Evolutionary conservation across 164 flowering plant species (phyloP).

Genomic region (Magnolia officinalis): DNA sequence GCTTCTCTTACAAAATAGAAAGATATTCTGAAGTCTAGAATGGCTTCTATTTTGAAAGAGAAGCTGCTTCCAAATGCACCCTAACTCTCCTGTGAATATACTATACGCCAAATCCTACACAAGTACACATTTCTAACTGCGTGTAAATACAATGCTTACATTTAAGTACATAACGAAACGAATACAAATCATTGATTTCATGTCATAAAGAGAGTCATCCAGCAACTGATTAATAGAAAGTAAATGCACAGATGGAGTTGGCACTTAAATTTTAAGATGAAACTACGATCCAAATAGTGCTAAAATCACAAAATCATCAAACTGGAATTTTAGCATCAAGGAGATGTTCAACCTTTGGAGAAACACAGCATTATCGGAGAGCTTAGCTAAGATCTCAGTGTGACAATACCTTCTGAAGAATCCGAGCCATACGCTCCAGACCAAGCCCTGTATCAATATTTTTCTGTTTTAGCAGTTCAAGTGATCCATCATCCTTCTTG

Average conservation of each 20-base stretch:
- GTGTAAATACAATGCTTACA: too few relatives aligned
- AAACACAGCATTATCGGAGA: not conserved
- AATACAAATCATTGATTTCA: too few relatives aligned
- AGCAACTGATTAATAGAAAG: not conserved
- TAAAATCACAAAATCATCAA: too few relatives aligned
- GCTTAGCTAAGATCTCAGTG: not conserved
- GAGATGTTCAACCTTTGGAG: not conserved
- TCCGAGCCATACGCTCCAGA: slow-evolving; percentile 87
- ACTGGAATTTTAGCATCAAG: not conserved
- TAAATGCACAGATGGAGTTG: too few relatives aligned
- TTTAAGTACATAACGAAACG: too few relatives aligned
- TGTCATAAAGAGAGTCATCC: not conserved
- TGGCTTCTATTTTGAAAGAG: too few relatives aligned
- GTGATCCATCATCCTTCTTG: slow-evolving; percentile 79
- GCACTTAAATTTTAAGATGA: not conserved
- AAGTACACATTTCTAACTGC: too few relatives aligned
- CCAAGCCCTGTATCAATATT: slow-evolving; percentile 96
- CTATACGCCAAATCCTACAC: too few relatives aligned
- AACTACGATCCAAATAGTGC: not conserved
- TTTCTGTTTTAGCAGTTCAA: slow-evolving; percentile 81
- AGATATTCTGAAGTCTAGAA: too few relatives aligned
- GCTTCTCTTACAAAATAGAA: too few relatives aligned
- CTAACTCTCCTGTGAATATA: too few relatives aligned
- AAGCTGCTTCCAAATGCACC: too few relatives aligned
- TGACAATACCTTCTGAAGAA: slow-evolving; percentile 72